Evolutionary conservation across 805 yeast genomes (phyloP).

Genomic region (Saccharomycopsis fermentans): DNA sequence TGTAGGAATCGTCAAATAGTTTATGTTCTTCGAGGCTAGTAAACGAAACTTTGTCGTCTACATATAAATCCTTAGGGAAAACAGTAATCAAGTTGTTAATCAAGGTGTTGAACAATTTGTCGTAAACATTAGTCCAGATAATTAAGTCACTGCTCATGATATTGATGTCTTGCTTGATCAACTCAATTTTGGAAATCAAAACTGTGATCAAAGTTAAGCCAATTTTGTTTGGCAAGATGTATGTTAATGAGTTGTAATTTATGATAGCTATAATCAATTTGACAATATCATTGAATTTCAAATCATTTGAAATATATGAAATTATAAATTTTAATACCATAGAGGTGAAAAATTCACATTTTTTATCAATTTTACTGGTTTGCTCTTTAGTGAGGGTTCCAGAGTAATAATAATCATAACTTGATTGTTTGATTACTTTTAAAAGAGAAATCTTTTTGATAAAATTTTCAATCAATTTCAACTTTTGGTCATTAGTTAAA

Average conservation of each 20-base stretch:
- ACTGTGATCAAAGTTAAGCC: slow-evolving; percentile 85
- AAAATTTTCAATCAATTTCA: slow-evolving; percentile 65
- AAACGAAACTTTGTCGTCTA: slow-evolving; percentile 6
- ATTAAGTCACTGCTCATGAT: slow-evolving; percentile 35
- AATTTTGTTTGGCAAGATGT: slow-evolving; percentile 61
- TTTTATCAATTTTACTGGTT: slow-evolving; percentile 42
- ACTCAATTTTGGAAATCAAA: slow-evolving; percentile 83
- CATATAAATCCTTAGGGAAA: slow-evolving; percentile 32
- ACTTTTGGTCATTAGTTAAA: slow-evolving; percentile 62
- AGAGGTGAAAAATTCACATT: slow-evolving; percentile 68
- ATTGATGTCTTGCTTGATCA: slow-evolving; percentile 56
- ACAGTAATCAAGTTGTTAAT: slow-evolving; percentile 68
- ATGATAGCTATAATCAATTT: slow-evolving; percentile 62
- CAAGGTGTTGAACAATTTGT: slow-evolving; percentile 65
- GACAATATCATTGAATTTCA: slow-evolving; percentile 69
- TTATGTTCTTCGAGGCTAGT: slow-evolving; percentile 25
- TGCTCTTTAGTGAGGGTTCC: slow-evolving; percentile 30
- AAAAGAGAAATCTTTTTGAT: slow-evolving; percentile 74
- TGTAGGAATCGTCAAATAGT: slow-evolving; percentile 60
- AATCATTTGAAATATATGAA: slow-evolving; percentile 65
- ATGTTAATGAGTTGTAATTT: slow-evolving; percentile 43
- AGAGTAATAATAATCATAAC: slow-evolving; percentile 50
- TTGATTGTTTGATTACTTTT: slow-evolving; percentile 67
- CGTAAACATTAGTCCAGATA: slow-evolving; percentile 75
- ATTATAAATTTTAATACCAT: slow-evolving; percentile 79